Conservation (phyloP, 2,329 filamentous ascomycete species). For the Akanthomyces uredinophilus region DNA sequence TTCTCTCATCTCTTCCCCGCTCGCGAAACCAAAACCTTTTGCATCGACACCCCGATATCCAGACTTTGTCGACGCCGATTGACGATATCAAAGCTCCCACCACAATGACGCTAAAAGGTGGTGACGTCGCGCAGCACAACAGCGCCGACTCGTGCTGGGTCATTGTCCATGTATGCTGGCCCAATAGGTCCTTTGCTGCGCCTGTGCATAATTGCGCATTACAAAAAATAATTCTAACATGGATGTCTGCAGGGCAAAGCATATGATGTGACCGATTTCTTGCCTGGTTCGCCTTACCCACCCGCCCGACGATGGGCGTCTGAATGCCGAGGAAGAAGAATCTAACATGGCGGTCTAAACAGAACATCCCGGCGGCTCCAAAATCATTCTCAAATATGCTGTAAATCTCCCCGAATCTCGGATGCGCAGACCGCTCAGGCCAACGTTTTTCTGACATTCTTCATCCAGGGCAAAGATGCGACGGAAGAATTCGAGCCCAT, state of each 20-base stretch:
- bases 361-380: conserved; percentile 84
- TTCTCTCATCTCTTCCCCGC: not conserved
- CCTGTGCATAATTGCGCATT: no score
- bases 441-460: not conserved
- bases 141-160: conserved; percentile 85
- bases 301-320: not conserved
- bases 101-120: conserved; percentile 44
- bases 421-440: not conserved
- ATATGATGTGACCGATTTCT: conserved; percentile 85
- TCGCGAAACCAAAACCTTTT: not conserved
- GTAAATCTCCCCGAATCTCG: conserved; percentile 31
- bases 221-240: not conserved
- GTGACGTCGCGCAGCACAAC: conserved; percentile 65
- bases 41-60: not conserved
- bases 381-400: conserved; percentile 95
- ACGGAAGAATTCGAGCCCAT: conserved; percentile 90
- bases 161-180: conserved; percentile 63
- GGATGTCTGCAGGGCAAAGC: conserved; percentile 57
- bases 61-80: no score
- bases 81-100: not conserved
- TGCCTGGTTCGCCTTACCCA: conserved; percentile 53
- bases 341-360: conserved; percentile 1
- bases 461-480: conserved; percentile 71
- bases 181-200: not conserved
- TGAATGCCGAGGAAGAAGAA: not conserved